Evolutionary conservation across 2,329 filamentous ascomycete species (phyloP).

Genomic region (Fonsecaea pedrosoi): DNA sequence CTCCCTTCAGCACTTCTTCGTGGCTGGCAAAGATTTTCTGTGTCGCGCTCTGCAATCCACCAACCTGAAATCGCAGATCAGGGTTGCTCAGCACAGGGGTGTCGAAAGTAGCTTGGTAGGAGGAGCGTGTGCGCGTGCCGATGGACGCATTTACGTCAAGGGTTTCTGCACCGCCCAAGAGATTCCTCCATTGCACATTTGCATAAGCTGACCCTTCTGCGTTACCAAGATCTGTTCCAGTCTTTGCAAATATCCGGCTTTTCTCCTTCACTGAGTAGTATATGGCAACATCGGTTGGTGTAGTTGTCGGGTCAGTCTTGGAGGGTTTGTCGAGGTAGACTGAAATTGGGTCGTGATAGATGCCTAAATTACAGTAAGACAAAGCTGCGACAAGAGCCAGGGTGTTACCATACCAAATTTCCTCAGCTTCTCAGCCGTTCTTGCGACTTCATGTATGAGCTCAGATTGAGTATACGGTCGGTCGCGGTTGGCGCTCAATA

Average conservation of each 20-base stretch:
- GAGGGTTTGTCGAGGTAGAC: constrained; percentile 81
- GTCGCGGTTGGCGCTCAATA: constrained; percentile 72
- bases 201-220: constrained; percentile 92
- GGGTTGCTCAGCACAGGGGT: constrained; percentile 85
- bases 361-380: constrained; percentile 61
- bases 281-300: constrained; percentile 79
- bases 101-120: constrained; percentile 85
- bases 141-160: constrained; percentile 85
- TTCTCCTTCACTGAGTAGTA: constrained; percentile 80
- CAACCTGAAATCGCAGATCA: constrained; percentile 77
- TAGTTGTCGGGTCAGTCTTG: constrained; percentile 70
- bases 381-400: neutral
- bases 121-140: constrained; percentile 87
- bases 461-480: constrained; percentile 78
- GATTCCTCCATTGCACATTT: constrained; percentile 84
- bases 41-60: constrained; percentile 81
- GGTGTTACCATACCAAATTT: constrained; percentile 69
- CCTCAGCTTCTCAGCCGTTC: constrained; percentile 74
- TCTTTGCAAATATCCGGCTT: constrained; percentile 84
- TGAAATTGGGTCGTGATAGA: constrained; percentile 82
- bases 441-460: constrained; percentile 74
- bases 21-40: constrained; percentile 93
- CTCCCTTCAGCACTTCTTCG: constrained; percentile 84
- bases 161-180: constrained; percentile 92
- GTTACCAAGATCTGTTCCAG: constrained; percentile 92